Conservation (phyloP, 352 stramenopile genomes). For the Phytophthora tubulina region DNA sequence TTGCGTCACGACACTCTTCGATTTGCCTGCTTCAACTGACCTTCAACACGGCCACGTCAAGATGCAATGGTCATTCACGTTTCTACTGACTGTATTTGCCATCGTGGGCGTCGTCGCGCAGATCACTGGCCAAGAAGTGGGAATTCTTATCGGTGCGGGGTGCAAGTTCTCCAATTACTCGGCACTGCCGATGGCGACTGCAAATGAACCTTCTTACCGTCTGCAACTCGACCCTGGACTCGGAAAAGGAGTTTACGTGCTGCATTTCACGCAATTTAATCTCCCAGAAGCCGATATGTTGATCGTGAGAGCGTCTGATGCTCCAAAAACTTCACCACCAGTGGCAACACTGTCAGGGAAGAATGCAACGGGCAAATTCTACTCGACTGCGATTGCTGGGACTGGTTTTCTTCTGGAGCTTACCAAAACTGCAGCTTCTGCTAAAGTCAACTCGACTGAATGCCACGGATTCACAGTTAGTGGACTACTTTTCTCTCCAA, state of each 20-base stretch:
- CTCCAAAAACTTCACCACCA: conserved; percentile 20
- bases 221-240: conserved; percentile 58
- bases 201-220: conserved; percentile 46
- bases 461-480: conserved; percentile 69
- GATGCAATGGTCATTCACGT: conserved; percentile 27
- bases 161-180: conserved; percentile 71
- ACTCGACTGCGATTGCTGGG: conserved; percentile 55
- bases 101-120: conserved; percentile 13
- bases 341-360: conserved; percentile 45
- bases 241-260: conserved; percentile 63
- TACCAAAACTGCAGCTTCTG: conserved; percentile 21
- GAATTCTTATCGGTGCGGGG: conserved; percentile 51
- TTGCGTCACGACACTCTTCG: conserved; percentile 34
- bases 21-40: conserved; percentile 32
- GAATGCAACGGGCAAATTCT: conserved; percentile 68
- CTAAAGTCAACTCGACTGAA: conserved; percentile 8
- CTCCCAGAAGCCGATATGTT: conserved; percentile 61
- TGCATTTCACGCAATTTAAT: conserved; percentile 67
- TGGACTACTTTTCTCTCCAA: conserved; percentile 54
- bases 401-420: conserved; percentile 62
- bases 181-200: conserved; percentile 27
- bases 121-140: conserved; percentile 30
- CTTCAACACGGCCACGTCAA: neutral
- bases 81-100: conserved; percentile 25
- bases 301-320: conserved; percentile 46